Evolutionary conservation across 768 basidiomycete genomes (phyloP).

Genomic region (Rubroboletus satanas): DNA sequence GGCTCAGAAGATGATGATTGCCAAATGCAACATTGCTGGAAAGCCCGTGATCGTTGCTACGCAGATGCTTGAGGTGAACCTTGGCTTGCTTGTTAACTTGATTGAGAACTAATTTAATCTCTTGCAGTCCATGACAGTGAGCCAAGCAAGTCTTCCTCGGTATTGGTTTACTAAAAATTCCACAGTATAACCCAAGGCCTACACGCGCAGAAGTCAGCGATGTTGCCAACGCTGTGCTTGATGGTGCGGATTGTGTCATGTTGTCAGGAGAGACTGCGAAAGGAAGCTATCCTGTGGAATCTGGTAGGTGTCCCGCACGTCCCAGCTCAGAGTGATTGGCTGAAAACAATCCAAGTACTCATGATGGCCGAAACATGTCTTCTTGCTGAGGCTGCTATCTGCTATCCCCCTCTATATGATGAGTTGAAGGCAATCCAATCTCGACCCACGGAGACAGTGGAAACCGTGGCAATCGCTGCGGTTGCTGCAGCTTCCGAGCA

Average conservation of each 20-base stretch:
- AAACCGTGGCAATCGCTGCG: constrained; percentile 95
- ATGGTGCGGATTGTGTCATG: constrained; percentile 99
- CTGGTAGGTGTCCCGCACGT: constrained; percentile 50
- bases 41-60: constrained; percentile 99
- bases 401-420: constrained; percentile 91
- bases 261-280: constrained; percentile 99
- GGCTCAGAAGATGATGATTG: constrained; percentile 99
- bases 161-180: constrained; percentile 6
- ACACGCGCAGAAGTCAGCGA: constrained; percentile 99
- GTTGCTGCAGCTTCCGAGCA: constrained; percentile 96
- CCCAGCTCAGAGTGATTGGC: not conserved
- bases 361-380: constrained; percentile 99
- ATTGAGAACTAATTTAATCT: constrained; percentile 8
- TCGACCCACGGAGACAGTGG: constrained; percentile 88
- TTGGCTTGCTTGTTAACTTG: not conserved
- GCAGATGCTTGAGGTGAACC: constrained; percentile 91
- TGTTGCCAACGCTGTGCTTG: constrained; percentile 98
- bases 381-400: constrained; percentile 93
- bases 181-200: constrained; percentile 92
- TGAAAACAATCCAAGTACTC: constrained; percentile 52
- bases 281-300: constrained; percentile 93
- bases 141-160: constrained; percentile 8
- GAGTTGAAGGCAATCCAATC: constrained; percentile 75
- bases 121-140: constrained; percentile 88
- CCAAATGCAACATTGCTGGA: constrained; percentile 96